Base-by-base conservation (phyloP, 73 alveolate genomes). In the Uronychia setigera region DNA sequence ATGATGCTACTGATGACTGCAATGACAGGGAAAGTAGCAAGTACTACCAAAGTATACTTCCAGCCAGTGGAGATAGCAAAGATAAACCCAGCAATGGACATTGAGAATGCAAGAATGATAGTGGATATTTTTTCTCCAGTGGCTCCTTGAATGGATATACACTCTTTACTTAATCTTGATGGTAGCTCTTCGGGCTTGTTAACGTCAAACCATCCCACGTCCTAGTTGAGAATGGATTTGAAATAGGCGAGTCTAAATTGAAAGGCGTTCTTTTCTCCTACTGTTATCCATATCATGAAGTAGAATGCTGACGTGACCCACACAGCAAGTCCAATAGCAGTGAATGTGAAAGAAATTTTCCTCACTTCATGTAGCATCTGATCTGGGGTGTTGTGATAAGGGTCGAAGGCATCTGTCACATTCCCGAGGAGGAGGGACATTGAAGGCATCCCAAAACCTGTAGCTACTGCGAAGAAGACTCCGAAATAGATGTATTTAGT, bases 341-440 rank as follows among this genome's bases (percentile, higher is more conserved):
- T 25, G 78, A 79, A 27, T 1, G 9, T 14, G 79, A 84, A 78
- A 11, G 88, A 35, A 59, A 83, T 74, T 35, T 9, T 0, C 0
- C 82, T 88, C 58, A 91, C 91, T 58, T 84, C 26, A 11, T 58
- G 58, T 33, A 76, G 85, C 76, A 87, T 74, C 13, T 91, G 91
- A 33, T 91, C 96, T 31, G 28, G n/a, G n/a, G n/a, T n/a, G n/a
- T n/a, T n/a, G n/a, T n/a, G n/a, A n/a, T n/a, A n/a, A n/a, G 90
- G 84, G 33, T 85, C 83, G 75, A 93, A 93, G 1, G 96, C 74
- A 76, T 91, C 93, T 0, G 93, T 82, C 92, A 93, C 60, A 0
- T 91, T 86, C 1, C 96, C 95, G 57, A 93, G 76, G 26, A 91
- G 74, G 26, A 93, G 59, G n/a, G 97, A 59, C 35, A 93, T 78